Evolutionary conservation across 1,284 basidiomycete genomes (phyloP), one percentile per base, ranked within the genome.

Genomic region (Agroathelia rolfsii): DNA sequence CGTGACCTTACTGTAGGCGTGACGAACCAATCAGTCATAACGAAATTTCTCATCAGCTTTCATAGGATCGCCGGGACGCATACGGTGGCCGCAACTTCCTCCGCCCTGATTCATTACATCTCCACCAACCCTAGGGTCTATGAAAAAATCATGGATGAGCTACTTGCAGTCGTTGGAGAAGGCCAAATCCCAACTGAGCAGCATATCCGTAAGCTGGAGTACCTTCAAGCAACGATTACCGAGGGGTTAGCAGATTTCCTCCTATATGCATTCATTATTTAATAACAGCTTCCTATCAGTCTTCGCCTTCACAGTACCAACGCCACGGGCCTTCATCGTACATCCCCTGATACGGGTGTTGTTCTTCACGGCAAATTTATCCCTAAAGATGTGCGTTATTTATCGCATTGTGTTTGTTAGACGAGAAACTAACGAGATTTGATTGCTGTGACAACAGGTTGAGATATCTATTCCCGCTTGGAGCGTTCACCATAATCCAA

Each of bases 401-500:
- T n/a, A n/a, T n/a, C n/a, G n/a, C 10, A 13, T 30, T 18, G 26
- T 21, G 24, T 15, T 24, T 19, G 22, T 16, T 17, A 15, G 15
- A 8, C 16, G 10, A 30, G 5, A 18, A 6, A 18, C 33, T 19
- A 19, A 32, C 36, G 33, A 28, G 9, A 36, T 35, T 30, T 36
- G 15, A 11, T 19, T n/a, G 27, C n/a, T n/a, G n/a, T n/a, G n/a
- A n/a, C n/a, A n/a, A 10, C 33, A 55, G 46, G 52, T 52, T 12
- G 52, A 54, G 28, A 45, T 60, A 19, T 53, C 50, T 14, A 56
- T 59, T 5, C 52, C 56, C 3, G 53, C 57, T 2, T 68, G 58
- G 49, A 64, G 64, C 6, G 56, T 69, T 16, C 64, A 70, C 42
- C 63, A 60, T 27, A 56, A 64, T 40, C 46, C 52, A 13, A 42